Conservation (phyloP, 768 basidiomycete genomes). For the Suillus plorans region DNA sequence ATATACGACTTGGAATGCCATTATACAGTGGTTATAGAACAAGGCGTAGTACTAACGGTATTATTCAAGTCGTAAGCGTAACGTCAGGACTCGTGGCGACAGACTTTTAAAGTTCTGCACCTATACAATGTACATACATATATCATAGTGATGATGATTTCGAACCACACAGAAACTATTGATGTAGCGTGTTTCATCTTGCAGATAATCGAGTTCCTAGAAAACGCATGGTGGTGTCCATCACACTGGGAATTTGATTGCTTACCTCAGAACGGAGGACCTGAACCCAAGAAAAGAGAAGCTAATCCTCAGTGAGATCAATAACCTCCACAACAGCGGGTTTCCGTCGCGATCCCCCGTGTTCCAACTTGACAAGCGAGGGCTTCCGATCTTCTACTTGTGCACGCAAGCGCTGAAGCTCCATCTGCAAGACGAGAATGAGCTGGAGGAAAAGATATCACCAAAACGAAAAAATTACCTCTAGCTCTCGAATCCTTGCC, state of each 20-base stretch:
- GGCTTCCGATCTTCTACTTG: conserved; percentile 17
- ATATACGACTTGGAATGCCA: not conserved
- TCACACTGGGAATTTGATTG: not conserved
- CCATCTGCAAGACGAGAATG: conserved; percentile 9
- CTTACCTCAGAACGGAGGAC: not conserved
- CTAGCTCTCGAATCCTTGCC: not conserved
- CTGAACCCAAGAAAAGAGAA: not conserved
- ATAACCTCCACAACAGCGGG: not conserved
- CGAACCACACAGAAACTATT: not conserved
- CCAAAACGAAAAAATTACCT: not conserved
- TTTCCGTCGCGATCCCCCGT: not conserved
- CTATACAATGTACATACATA: not conserved
- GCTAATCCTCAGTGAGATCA: conserved; percentile 2
- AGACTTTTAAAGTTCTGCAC: not conserved
- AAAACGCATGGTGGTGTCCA: not conserved
- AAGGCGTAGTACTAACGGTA: not conserved
- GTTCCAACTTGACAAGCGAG: conserved; percentile 18
- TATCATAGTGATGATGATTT: not conserved
- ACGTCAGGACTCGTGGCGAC: not conserved
- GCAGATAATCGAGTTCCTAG: not conserved
- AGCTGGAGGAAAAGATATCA: not conserved
- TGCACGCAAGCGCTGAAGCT: conserved; percentile 21
- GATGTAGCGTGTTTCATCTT: not conserved
- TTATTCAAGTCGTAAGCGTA: not conserved
- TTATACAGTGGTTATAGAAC: not conserved